phyloP scores from a whole-genome alignment of 352 stramenopile genomes.

The Phytophthora tubulina region DNA sequence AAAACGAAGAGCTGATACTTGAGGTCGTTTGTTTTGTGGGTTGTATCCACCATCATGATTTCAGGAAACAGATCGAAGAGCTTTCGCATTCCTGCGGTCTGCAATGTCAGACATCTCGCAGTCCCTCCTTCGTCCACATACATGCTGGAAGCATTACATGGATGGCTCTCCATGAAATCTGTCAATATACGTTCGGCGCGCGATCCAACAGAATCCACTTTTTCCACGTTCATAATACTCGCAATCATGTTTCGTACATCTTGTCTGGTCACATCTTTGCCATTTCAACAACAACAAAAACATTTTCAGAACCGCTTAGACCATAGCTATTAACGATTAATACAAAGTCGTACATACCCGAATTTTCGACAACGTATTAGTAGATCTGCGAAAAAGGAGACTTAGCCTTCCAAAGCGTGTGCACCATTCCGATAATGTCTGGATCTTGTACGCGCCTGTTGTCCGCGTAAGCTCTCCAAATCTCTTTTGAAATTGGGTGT shows the following conservation, averaged over 20 bases:
- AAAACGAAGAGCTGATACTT: background rate
- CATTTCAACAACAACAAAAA: too few species aligned
- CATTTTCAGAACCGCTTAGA: too few species aligned
- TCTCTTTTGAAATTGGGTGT: background rate
- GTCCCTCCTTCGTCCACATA: background rate
- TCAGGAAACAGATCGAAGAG: background rate
- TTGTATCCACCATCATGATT: background rate
- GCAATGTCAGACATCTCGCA: background rate
- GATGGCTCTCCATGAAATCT: background rate
- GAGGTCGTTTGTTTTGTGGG: background rate
- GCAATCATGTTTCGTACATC: background rate
- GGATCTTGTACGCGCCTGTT: background rate
- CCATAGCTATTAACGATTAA: too few species aligned
- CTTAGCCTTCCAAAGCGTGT: background rate
- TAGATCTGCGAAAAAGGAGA: background rate
- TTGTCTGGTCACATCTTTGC: background rate
- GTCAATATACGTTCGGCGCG: background rate
- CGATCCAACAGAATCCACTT: background rate
- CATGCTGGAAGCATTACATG: background rate
- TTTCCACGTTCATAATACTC: background rate
- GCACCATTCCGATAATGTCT: background rate
- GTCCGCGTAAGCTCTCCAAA: background rate
- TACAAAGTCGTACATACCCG: background rate
- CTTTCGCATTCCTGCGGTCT: background rate
- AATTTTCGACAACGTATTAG: background rate